Evolutionary conservation across 805 yeast genomes (phyloP), one percentile per base, ranked within the genome.

Genomic region (Metschnikowia henanensis): DNA sequence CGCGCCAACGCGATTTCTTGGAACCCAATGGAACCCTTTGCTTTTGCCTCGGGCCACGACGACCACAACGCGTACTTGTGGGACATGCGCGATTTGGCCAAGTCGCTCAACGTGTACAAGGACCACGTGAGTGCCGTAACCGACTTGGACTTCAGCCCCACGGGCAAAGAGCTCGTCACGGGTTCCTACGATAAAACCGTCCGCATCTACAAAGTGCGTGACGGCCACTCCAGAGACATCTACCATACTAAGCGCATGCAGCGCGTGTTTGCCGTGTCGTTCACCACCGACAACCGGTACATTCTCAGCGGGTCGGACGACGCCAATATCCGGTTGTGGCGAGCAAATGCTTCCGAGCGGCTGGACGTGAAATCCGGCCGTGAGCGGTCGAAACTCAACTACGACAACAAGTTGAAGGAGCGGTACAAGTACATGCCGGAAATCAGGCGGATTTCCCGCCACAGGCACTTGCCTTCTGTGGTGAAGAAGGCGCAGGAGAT

Each of bases 231-330:
- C 5, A 76, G 97, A 50, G 99, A 94, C 58, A 77, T 95, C 34
- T 94, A 94, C 64, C 99, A 94, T 59, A 94, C 99, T 12, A 90
- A 89, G 71, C 80, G 99, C 62, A 94, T 94, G 99, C 99, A 94
- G 70, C 84, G 92, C 47, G 87, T 94, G 9, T 88, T 90, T 65
- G 78, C 86, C 44, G 88, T 84, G 31, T 82, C 83, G 51, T 95
- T 75, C 65, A 80, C 96, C 7, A 89, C 89, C 80, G 99, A 94
- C 66, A 77, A 95, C 43, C 81, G 84, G 59, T 94, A 89, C 66
- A 80, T 94, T 28, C 67, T 91, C 39, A 80, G 89, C 46, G 99
- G 97, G 16, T 87, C 96, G 2, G 99, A 94, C 65, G 99, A 94
- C 64, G 95, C 97, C 53, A 95, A 95, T 65, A 81, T 95, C 22